A percentile compares a stretch with the other conserved stretches of the same genome.
Conservation (phyloP, 331 rosid genomes). For the Erythrophleum ivorense region DNA sequence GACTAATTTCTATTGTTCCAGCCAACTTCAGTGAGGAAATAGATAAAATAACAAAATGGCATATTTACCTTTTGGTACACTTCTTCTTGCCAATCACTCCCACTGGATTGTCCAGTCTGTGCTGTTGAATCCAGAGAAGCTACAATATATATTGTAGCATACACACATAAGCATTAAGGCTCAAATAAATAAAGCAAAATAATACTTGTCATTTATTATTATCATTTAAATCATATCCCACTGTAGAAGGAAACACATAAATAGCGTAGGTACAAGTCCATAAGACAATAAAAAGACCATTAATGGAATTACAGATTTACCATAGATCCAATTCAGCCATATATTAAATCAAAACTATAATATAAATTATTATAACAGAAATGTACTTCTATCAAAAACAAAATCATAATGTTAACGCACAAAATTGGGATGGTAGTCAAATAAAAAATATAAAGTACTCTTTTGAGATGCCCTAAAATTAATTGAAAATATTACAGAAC, state of each 20-base stretch:
- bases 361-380: too few species aligned
- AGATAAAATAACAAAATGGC: constrained; percentile 30
- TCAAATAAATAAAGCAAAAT: background rate
- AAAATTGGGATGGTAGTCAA: background rate
- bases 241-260: background rate
- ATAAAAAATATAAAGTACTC: background rate
- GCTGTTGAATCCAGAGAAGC: constrained; percentile 96
- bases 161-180: constrained; percentile 30
- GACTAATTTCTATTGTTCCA: constrained; percentile 14
- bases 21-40: constrained; percentile 19
- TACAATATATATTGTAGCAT: constrained; percentile 46
- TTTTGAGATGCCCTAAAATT: background rate
- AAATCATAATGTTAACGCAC: background rate
- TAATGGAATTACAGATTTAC: background rate
- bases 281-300: background rate
- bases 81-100: constrained; percentile 95
- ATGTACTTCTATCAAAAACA: background rate
- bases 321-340: background rate
- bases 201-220: background rate
- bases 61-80: constrained; percentile 76
- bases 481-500: background rate
- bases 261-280: background rate
- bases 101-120: constrained; percentile 87
- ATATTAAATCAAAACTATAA: background rate
- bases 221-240: background rate